These are phyloP conservation scores for Ceratonia siliqua DNA, from an alignment of 306 rosid genomes.

Conservation along the genomic window DNA sequence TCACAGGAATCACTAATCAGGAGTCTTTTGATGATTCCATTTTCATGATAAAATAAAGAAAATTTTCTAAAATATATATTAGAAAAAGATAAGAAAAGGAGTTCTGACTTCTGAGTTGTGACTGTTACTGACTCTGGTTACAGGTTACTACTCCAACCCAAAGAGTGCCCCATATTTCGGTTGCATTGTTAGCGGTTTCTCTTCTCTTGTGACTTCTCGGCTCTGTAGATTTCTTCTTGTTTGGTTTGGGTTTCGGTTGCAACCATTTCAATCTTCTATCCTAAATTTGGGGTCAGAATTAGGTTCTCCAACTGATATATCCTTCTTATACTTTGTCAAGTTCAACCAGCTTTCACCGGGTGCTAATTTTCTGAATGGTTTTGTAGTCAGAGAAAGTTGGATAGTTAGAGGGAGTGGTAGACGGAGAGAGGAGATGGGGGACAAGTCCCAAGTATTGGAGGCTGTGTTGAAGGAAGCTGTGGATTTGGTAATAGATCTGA, in stretches of 20 bases:
- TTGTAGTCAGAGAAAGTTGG: constrained; percentile 38
- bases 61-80: not conserved
- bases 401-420: constrained; percentile 14
- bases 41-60: not conserved
- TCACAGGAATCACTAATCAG: not conserved
- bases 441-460: constrained; percentile 73
- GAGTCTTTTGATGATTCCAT: not conserved
- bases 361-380: constrained; percentile 43
- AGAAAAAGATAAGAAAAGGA: not conserved
- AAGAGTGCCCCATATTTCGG: not conserved
- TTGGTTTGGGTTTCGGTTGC: constrained; percentile 29
- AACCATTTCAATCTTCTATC: constrained; percentile 30
- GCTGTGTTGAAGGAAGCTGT: constrained; percentile 83
- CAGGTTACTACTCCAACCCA: not conserved
- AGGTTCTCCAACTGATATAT: constrained; percentile 20
- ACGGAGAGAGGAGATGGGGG: constrained; percentile 50
- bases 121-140: not conserved
- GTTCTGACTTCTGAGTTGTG: not conserved
- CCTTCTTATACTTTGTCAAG: not conserved
- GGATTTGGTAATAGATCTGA: constrained; percentile 81
- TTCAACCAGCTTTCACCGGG: not conserved
- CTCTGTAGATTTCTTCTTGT: constrained; percentile 33
- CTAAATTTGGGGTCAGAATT: constrained; percentile 10
- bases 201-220: not conserved
- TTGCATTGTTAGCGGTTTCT: constrained; percentile 34